Base-by-base conservation (phyloP, 106 monocot species). In the Allium cepa region DNA sequence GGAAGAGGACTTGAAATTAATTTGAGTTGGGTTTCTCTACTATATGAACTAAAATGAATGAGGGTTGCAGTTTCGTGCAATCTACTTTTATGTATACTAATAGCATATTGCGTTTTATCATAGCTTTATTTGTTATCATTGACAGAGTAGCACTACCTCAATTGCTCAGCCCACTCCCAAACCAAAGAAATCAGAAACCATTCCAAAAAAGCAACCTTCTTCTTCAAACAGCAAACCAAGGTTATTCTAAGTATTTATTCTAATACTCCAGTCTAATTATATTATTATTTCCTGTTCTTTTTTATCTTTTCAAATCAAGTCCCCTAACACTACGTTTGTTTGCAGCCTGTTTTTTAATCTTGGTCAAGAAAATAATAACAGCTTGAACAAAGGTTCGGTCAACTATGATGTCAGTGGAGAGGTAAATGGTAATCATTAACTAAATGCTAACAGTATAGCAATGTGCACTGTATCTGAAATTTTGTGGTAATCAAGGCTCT, bases 351-450 rank as follows among this genome's bases (percentile, higher is more conserved):
- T 92, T 81, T 79, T 88, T 28, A 88, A 79, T 77, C 63, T 75
- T 57, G 72, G 84, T 53, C 84, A 88, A 76, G 74, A 67, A 63
- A 82, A 67, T 72, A 79, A 74, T 60, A 56, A 53, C 63, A 77
- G 59, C 75, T 56, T 62, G 3, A 81, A 75, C 57, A 81, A 86
- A 69, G 63, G 53, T 77, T 53, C 68, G 66, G 17, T 69, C 53
- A 68, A 84, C 62, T 97, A 97, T 92, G 96, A 97, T 73, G 70
- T 78, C 50, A 92, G 76, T 53, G 96, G 96, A 51, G 96, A 97
- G 75, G 75, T 75, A 53, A 61, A 22, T 62, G 8, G 8, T 28
- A 5, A 51, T 52, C 26, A 15, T 52, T 18, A 26, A 22, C 28
- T 56, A 13, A 53, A 15, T 46, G 28, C 10, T 53, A 53, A 27